Base-by-base conservation (phyloP, 2,329 filamentous ascomycete species). In the Tolypocladium ophioglossoides region DNA sequence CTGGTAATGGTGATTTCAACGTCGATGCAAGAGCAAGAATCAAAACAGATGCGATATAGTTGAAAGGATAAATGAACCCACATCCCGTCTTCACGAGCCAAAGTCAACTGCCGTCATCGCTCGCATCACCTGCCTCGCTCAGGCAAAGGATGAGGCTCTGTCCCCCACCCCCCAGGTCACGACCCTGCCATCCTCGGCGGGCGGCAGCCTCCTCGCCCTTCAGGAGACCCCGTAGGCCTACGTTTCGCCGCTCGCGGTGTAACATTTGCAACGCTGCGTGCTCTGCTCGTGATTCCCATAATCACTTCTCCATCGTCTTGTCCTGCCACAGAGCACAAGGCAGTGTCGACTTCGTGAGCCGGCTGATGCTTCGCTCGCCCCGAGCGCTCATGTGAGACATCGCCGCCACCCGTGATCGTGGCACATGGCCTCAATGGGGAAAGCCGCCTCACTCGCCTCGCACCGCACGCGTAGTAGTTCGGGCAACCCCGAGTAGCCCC, bases 351-450 rank as follows among this genome's bases (percentile, higher is more conserved):
- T 12, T 10, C 4, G 18, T 27, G 18, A 14, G 11, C 27, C 44
- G 44, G 44, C 44, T 47, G 44, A 47, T 47, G 27, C 44, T 4
- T 32, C 18, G 27, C 44, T n/a, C 27, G 35, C 24, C 6, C 37
- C 27, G 2, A 30, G 38, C 24, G 40, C 51, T 52, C 51, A 52
- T 52, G 51, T 59, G 55, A 52, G 57, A 57, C 54, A 46, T 22
- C 51, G 27, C 24, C 54, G 54, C 52, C 56, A 57, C 54, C 50
- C 50, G 57, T 59, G 57, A 59, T 53, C 51, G 52, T 41, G 55
- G 57, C 57, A 58, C 57, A 58, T 56, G 57, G 51, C 49, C 50
- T 35, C 48, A 3, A 20, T 7, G 27, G 16, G 27, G 10, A 14
- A n/a, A 7, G 44, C 24, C 41, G 41, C 41, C 41, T 46, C 18